Conservation (phyloP, 148 eudicot species). For the Hydrangea macrophylla region DNA sequence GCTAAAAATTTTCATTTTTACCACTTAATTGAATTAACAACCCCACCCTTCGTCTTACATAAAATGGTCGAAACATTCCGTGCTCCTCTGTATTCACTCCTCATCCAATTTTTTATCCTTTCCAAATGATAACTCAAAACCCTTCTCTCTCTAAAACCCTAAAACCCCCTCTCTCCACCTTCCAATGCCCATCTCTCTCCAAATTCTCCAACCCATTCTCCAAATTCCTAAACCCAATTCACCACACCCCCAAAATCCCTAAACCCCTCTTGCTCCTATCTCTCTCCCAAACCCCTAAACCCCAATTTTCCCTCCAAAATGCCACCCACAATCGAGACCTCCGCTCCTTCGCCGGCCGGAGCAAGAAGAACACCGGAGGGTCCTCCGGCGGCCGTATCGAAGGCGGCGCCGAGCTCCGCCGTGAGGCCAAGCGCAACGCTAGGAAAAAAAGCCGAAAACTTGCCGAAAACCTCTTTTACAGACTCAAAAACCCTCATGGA, state of each 20-base stretch:
- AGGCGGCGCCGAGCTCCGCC: slow-evolving; percentile 67
- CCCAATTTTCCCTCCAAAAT: slow-evolving; percentile 25
- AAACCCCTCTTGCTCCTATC: slow-evolving; percentile 20
- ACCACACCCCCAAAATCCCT: slow-evolving; percentile 6
- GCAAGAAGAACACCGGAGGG: slow-evolving; percentile 53
- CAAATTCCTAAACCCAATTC: slow-evolving; percentile 28
- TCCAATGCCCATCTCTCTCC: slow-evolving; percentile 21
- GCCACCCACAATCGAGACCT: slow-evolving; percentile 20
- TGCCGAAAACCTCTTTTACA: slow-evolving; percentile 73
- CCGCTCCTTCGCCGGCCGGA: slow-evolving; percentile 75
- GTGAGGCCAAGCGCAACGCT: slow-evolving; percentile 68
- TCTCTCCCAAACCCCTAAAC: slow-evolving; percentile 18
- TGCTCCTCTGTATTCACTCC: no score
- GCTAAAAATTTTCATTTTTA: no score
- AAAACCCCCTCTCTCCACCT: slow-evolving; percentile 39
- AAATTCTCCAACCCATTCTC: slow-evolving; percentile 35
- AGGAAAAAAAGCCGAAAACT: slow-evolving; percentile 48
- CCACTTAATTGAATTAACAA: no score
- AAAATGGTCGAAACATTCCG: no score
- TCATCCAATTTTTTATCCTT: no score
- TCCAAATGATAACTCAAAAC: slow-evolving; percentile 49
- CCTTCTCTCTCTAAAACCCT: slow-evolving; percentile 52
- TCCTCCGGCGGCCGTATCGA: slow-evolving; percentile 51
- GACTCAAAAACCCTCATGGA: slow-evolving; percentile 81
- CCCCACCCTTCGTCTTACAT: no score